These are phyloP conservation scores for Holtermannia corniformis DNA, from an alignment of 768 basidiomycete genomes.

Conservation along the genomic window DNA sequence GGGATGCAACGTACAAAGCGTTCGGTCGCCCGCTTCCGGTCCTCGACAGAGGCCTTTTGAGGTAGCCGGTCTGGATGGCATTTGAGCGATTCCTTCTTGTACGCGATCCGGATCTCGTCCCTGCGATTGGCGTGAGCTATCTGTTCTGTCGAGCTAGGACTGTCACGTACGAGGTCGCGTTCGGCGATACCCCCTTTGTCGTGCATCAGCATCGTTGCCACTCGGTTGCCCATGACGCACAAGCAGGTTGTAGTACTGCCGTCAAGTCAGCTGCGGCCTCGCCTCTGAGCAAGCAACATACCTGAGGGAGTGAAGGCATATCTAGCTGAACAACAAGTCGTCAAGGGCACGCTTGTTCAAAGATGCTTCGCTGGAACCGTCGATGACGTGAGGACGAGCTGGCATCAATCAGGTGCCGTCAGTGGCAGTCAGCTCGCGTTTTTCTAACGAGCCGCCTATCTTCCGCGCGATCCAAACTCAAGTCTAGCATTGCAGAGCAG, in stretches of 20 bases:
- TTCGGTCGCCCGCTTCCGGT: slow-evolving; percentile 68
- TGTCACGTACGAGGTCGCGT: not conserved
- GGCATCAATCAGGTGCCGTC: too few relatives aligned
- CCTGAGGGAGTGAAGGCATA: slow-evolving; percentile 2
- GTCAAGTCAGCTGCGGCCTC: slow-evolving; percentile 5
- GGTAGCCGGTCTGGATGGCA: slow-evolving; percentile 80
- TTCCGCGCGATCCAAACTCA: too few relatives aligned
- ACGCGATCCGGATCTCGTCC: slow-evolving; percentile 35
- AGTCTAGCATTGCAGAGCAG: too few relatives aligned
- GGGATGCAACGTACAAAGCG: slow-evolving; percentile 46
- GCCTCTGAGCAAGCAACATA: not conserved
- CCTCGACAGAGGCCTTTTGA: slow-evolving; percentile 55
- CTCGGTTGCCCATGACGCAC: slow-evolving; percentile 15
- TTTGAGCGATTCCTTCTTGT: slow-evolving; percentile 46
- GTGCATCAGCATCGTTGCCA: too few relatives aligned
- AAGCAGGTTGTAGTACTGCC: slow-evolving; percentile 29
- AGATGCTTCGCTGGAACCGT: not conserved
- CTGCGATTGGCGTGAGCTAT: slow-evolving; percentile 7
- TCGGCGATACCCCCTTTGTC: too few relatives aligned
- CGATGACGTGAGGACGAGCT: too few relatives aligned
- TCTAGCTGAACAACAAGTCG: slow-evolving; percentile 1
- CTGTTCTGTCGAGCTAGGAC: not conserved
- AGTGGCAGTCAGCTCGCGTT: too few relatives aligned
- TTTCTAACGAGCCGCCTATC: too few relatives aligned
- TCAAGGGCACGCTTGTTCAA: slow-evolving; percentile 1